Base-by-base conservation (phyloP, 768 basidiomycete genomes). In the Ramaria rubella region DNA sequence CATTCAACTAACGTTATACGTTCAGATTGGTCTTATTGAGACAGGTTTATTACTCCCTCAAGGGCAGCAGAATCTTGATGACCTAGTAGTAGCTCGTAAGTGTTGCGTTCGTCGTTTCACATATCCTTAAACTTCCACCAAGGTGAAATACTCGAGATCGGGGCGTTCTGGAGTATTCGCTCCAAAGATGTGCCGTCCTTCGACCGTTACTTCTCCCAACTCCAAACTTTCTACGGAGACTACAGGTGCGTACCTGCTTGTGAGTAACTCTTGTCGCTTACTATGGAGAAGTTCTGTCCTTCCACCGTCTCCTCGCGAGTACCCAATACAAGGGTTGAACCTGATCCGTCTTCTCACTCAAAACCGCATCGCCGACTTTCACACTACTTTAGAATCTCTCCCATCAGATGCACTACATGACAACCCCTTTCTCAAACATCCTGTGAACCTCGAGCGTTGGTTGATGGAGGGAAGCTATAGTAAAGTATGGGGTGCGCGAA, bases 381-480 rank as follows among this genome's bases (percentile, higher is more conserved):
- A 99, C 70, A 96, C 94, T 21, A 86, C 92, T 12, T 82, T 99
- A 48, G 95, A 99, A 69, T 89, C 90, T 34, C 81, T 99, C 29
- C 85, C 85, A 2, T 73, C 76, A 29, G 76, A 81, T 30, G 53
- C 60, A 6, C 58, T 68, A 14, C 60, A 62, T 26, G 58, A 60
- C 14, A 88, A 87, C 68, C 80, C 83, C 5, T 91, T 77, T 67
- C 83, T 94, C 65, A 78, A 81, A 52, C 92, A 93, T 68, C 90
- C 91, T 12, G 86, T 94, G 57, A 90, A 94, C 68, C 82, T 94
- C 59, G 95, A 99, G 69, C 79, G 89, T 49, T 97, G 94, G 90
- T 79, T 98, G 44, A 99, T 99, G 95, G 95, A 98, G 69, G 95
- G 95, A 36, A 89, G 88, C 64, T 99, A 98, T 70, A 92, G 90